Percentiles rank a stretch among this genome's conserved stretches.
These are phyloP conservation scores for Fraxinus latifolia DNA, from an alignment of 305 asterid genomes.

Conservation along the genomic window DNA sequence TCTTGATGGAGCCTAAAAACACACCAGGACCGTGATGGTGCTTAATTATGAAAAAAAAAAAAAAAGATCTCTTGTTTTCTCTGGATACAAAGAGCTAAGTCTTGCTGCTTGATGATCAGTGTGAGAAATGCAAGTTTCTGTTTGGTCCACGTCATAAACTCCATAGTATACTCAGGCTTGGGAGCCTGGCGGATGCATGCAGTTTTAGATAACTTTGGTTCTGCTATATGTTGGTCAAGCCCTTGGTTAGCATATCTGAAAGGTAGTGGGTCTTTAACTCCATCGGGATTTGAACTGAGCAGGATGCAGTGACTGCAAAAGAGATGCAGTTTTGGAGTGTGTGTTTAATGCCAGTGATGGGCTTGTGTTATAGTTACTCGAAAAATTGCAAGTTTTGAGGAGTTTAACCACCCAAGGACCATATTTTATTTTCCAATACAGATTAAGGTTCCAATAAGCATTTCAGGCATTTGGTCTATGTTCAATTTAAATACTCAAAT, in stretches of 20 bases:
- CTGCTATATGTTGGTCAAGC: neutral
- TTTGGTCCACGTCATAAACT: neutral
- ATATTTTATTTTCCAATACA: neutral
- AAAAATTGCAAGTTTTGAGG: neutral
- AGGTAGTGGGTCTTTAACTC: neutral
- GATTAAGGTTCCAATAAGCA: neutral
- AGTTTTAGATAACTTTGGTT: neutral
- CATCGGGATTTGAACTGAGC: neutral
- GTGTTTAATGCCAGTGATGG: neutral
- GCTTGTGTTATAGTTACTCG: neutral
- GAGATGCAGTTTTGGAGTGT: neutral
- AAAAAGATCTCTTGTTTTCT: neutral
- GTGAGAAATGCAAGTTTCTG: neutral
- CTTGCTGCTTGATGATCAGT: neutral
- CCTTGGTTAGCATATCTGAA: neutral
- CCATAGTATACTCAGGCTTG: neutral
- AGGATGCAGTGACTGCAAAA: neutral
- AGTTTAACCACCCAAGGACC: neutral
- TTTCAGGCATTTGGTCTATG: neutral
- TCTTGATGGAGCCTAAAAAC: neutral
- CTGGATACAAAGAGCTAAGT: neutral
- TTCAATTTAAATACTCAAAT: neutral
- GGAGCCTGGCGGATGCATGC: neutral
- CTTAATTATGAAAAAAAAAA: neutral
- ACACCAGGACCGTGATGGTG: neutral